Percentiles rank a stretch among this genome's conserved stretches.
Evolutionary conservation across 2,329 filamentous ascomycete genomes (phyloP).

Genomic region (Aspergillus melleus): DNA sequence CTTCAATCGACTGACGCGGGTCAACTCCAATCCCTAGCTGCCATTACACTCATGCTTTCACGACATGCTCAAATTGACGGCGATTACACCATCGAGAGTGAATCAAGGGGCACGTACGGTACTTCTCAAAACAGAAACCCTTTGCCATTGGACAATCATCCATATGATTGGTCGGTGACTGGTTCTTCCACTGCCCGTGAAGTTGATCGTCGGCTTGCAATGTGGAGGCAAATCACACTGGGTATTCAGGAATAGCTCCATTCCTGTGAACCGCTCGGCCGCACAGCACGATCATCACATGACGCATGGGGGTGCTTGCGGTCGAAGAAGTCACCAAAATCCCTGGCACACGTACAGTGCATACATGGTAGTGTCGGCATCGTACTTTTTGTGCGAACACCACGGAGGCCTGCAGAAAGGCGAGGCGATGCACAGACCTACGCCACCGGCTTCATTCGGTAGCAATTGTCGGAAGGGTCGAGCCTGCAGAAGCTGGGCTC

Average conservation of each 20-base stretch:
- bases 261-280: neutral
- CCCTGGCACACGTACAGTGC: neutral
- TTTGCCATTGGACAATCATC: neutral
- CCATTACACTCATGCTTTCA: neutral
- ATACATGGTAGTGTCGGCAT: neutral
- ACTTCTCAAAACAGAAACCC: neutral
- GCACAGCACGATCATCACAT: neutral
- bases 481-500: neutral
- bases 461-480: neutral
- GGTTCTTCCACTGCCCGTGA: neutral
- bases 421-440: neutral
- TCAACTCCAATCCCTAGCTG: neutral
- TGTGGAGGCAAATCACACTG: neutral
- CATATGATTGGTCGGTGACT: neutral
- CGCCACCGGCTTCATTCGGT: neutral
- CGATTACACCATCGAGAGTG: neutral
- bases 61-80: neutral
- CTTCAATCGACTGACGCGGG: neutral
- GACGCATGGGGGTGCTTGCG: neutral
- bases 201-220: neutral
- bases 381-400: neutral
- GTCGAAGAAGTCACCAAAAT: neutral
- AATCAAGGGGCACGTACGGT: neutral
- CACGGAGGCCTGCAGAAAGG: neutral
- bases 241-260: neutral